Conservation (phyloP, 306 rosid species). For the Cicer cuneatum region DNA sequence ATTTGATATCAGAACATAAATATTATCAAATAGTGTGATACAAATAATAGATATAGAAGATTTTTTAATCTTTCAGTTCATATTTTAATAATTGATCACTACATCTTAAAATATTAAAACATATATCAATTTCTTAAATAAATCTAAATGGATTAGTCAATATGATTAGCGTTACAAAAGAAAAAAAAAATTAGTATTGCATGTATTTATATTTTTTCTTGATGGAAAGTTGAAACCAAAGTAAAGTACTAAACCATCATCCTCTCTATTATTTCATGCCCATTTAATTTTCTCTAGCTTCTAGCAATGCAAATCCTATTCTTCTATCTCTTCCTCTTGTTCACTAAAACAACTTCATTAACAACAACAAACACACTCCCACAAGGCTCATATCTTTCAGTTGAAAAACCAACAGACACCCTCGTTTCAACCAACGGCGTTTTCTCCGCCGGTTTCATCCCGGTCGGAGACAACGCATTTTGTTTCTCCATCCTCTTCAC, state of each 20-base stretch:
- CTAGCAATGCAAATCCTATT: slow-evolving; percentile 39
- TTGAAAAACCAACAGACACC: slow-evolving; percentile 47
- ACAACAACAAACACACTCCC: slow-evolving; percentile 39
- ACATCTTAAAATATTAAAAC: too few species aligned
- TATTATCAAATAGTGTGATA: too few species aligned
- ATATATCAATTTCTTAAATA: too few species aligned
- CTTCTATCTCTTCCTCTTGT: slow-evolving; percentile 33
- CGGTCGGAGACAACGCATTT: slow-evolving; percentile 63
- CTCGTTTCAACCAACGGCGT: slow-evolving; percentile 51
- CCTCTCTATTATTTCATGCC: neutral
- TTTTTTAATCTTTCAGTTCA: too few species aligned
- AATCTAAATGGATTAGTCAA: too few species aligned
- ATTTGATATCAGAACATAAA: too few species aligned
- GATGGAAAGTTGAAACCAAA: neutral
- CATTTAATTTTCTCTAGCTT: neutral
- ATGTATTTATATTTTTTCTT: too few species aligned
- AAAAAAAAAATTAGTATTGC: too few species aligned
- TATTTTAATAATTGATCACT: too few species aligned
- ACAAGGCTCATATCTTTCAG: slow-evolving; percentile 50
- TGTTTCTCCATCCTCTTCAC: slow-evolving; percentile 60
- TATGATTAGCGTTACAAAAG: too few species aligned
- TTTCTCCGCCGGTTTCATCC: slow-evolving; percentile 58
- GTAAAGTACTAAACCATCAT: neutral
- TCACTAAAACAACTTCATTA: slow-evolving; percentile 33
- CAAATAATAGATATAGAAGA: too few species aligned